Conservation (phyloP, 2,329 filamentous ascomycete species). For the Cercospora sp. region DNA sequence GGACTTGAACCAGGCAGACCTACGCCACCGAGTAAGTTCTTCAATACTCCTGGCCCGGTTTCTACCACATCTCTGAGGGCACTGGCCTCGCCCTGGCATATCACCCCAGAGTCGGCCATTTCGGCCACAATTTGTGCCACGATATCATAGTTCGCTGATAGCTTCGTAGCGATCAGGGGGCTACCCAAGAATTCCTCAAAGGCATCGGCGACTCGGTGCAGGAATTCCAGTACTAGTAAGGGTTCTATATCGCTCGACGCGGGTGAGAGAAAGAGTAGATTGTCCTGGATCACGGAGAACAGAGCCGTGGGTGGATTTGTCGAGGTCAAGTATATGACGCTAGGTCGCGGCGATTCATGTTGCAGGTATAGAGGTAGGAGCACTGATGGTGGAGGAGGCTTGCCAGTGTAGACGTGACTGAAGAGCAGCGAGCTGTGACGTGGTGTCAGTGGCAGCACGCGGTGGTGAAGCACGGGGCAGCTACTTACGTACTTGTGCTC, state of each 20-base stretch:
- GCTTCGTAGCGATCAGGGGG: slow-evolving; percentile 79
- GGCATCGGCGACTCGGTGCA: slow-evolving; percentile 88
- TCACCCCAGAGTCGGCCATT: slow-evolving; percentile 92
- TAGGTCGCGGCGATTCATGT: slow-evolving; percentile 77
- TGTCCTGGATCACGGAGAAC: slow-evolving; percentile 84
- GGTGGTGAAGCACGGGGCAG: slow-evolving; percentile 3
- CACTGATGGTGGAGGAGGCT: slow-evolving; percentile 72
- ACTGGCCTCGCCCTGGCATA: slow-evolving; percentile 90
- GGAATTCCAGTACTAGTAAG: slow-evolving; percentile 86
- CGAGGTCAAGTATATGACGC: slow-evolving; percentile 79
- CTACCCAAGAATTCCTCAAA: slow-evolving; percentile 92
- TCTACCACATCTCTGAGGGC: slow-evolving; percentile 88
- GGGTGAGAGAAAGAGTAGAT: slow-evolving; percentile 81
- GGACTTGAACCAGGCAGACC: slow-evolving; percentile 66
- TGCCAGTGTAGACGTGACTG: slow-evolving; percentile 82
- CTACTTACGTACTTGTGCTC: slow-evolving; percentile 74
- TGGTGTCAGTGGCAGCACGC: slow-evolving; percentile 22
- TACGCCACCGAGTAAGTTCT: slow-evolving; percentile 84
- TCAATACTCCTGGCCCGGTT: slow-evolving; percentile 78
- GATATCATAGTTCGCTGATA: slow-evolving; percentile 89
- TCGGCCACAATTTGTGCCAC: slow-evolving; percentile 89
- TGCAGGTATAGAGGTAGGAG: slow-evolving; percentile 85
- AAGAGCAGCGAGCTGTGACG: slow-evolving; percentile 71
- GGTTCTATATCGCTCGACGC: slow-evolving; percentile 86
- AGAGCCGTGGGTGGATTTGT: slow-evolving; percentile 83